Evolutionary conservation across 345 rosid genomes (phyloP).

Genomic region (Salix viminalis): DNA sequence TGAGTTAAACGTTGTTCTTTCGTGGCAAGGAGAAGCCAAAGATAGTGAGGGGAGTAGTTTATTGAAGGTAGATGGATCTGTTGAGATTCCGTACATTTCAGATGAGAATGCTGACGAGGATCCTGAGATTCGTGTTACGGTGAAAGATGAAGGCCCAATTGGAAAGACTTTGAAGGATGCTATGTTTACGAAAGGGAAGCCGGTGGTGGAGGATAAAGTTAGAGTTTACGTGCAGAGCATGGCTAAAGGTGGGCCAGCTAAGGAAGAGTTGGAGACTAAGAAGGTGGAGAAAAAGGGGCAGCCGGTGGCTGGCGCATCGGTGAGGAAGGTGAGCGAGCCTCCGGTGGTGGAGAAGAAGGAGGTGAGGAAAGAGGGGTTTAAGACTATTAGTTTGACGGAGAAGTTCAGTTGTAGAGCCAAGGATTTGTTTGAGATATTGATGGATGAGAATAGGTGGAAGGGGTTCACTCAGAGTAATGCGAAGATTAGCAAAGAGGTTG

Average conservation of each 20-base stretch:
- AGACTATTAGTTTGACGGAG: constrained; percentile 74
- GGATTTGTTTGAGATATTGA: constrained; percentile 82
- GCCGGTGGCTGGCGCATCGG: constrained; percentile 4
- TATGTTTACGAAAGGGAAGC: constrained; percentile 63
- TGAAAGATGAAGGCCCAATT: constrained; percentile 72
- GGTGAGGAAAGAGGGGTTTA: constrained; percentile 53
- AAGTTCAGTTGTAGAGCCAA: constrained; percentile 77
- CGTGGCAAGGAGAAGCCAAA: constrained; percentile 89
- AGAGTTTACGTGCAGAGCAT: constrained; percentile 63
- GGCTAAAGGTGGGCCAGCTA: constrained; percentile 84
- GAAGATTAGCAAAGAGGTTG: constrained; percentile 75
- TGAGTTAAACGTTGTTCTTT: constrained; percentile 55
- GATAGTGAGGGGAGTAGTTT: constrained; percentile 61
- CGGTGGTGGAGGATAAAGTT: constrained; percentile 62
- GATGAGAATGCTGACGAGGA: constrained; percentile 97
- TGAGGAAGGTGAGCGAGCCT: constrained; percentile 21
- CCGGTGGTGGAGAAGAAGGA: constrained; percentile 36
- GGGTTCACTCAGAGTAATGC: constrained; percentile 96
- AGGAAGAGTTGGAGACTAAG: constrained; percentile 72
- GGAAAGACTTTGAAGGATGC: constrained; percentile 85
- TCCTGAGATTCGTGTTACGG: constrained; percentile 67
- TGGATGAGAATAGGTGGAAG: constrained; percentile 96
- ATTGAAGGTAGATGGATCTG: constrained; percentile 61
- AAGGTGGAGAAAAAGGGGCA: constrained; percentile 50
- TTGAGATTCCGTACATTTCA: constrained; percentile 85